Percentiles rank a stretch among this genome's conserved stretches.
phyloP scores from a whole-genome alignment of 805 yeast species.

The Grigorovia jiainica region DNA sequence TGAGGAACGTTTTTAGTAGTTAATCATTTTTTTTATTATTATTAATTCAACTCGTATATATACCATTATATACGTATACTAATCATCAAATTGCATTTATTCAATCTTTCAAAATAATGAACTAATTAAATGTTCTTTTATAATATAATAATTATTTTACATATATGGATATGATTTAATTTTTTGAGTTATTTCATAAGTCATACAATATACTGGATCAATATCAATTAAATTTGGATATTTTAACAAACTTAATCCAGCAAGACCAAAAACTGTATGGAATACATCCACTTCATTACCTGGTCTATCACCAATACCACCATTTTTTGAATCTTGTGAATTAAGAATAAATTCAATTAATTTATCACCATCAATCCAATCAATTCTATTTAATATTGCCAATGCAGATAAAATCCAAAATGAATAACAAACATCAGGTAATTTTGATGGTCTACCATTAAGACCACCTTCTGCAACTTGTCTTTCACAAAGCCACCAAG shows the following conservation, averaged over 20 bases:
- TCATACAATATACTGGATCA: conserved; percentile 86
- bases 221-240: conserved; percentile 49
- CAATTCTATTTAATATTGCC: conserved; percentile 51
- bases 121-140: too few species aligned
- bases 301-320: conserved; percentile 90
- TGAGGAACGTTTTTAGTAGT: conserved; percentile 33
- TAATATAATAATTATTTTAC: too few species aligned
- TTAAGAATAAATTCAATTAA: conserved; percentile 57
- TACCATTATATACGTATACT: conserved; percentile 6
- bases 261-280: conserved; percentile 84
- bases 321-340: conserved; percentile 68
- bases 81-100: too few species aligned
- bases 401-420: conserved; percentile 93
- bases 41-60: neutral
- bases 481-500: conserved; percentile 87
- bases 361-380: conserved; percentile 68
- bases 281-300: conserved; percentile 88
- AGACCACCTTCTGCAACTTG: conserved; percentile 83
- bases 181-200: conserved; percentile 32
- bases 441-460: conserved; percentile 91
- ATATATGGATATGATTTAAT: conserved; percentile 31
- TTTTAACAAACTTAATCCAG: conserved; percentile 76
- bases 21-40: neutral
- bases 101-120: too few species aligned
- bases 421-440: conserved; percentile 95